phyloP scores from a whole-genome alignment of 1,284 basidiomycete genomes.

The Taiwanofungus camphoratus region DNA sequence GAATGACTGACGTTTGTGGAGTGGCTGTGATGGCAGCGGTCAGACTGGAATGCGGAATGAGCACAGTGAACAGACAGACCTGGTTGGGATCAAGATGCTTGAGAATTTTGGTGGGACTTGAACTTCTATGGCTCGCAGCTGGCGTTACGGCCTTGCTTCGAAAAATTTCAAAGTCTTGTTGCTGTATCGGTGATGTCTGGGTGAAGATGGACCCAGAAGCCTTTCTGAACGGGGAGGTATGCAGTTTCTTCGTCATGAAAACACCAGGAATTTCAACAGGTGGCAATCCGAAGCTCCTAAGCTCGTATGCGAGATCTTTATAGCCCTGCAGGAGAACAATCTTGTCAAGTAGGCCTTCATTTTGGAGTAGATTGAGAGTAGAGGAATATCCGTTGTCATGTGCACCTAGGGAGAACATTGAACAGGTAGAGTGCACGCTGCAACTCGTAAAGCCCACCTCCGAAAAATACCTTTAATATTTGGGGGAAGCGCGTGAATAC shows the following conservation, averaged over 20 bases:
- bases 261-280: conserved; percentile 40
- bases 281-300: conserved; percentile 37
- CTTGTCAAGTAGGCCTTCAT: conserved; percentile 43
- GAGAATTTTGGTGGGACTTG: conserved; percentile 11
- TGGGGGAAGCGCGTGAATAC: conserved; percentile 43
- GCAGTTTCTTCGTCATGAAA: conserved; percentile 42
- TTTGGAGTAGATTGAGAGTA: conserved; percentile 41
- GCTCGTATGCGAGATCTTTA: conserved; percentile 38
- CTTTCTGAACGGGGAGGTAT: conserved; percentile 18
- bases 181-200: conserved; percentile 14
- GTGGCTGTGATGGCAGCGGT: conserved; percentile 19
- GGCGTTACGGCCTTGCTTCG: conserved; percentile 16
- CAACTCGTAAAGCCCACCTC: conserved; percentile 24
- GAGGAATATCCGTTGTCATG: conserved; percentile 54
- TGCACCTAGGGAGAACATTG: conserved; percentile 26
- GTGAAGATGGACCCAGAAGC: conserved; percentile 13
- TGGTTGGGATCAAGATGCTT: conserved; percentile 17
- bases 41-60: neutral
- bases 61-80: conserved; percentile 10
- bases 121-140: conserved; percentile 4
- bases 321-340: conserved; percentile 48
- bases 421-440: neutral
- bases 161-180: conserved; percentile 23
- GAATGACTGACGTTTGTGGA: conserved; percentile 27
- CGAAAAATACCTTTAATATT: conserved; percentile 38